Evolutionary conservation across 164 flowering plant genomes (phyloP), one percentile per base, ranked within the genome.

Genomic region (Sedum album): DNA sequence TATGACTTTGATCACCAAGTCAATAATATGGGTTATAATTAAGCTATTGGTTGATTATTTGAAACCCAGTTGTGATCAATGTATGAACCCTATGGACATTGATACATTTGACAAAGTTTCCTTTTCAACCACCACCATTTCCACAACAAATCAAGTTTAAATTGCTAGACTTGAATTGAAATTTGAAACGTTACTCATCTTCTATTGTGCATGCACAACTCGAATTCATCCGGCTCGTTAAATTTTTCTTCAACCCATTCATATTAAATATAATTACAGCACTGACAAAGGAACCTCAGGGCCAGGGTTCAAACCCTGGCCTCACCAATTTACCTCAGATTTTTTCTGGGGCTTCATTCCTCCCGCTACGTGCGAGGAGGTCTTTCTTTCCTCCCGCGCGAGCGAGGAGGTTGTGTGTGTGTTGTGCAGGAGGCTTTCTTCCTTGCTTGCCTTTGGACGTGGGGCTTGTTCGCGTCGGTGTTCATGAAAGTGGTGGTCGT

Each of bases 1-100:
- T 10, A 28, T 28, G 62, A 57, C 62, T 28, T 28, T 57, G 62
- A 28, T 57, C 62, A 57, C 62, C 33, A 57, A 28, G 62, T 57
- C 62, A 57, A 33, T 53, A 53, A 21, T 28, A 33, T 28, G 28
- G 62, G 33, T 57, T 57, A n/a, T n/a, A 14, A 14, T 28, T n/a
- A n/a, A 10, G 33, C 33, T 26, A 57, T 57, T 57, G 62, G 62
- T 28, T 57, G 62, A 57, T 55, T 14, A 4, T n/a, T 3, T 23
- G 30, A 25, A 57, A 4, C 33, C 33, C 28, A 4, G 33, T 28
- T 57, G 8, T 30, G 28, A 57, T 57, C 62, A 57, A 57, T 28
- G 31, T 13, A 57, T 5, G 6, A 57, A 57, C 26, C 33, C 28
- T 57, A 57, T 26, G 33, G 20, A 57, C 62, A 2, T 11, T 2